Base-by-base conservation (phyloP, 2,329 filamentous ascomycete genomes). In the Aspergillus unguis region DNA sequence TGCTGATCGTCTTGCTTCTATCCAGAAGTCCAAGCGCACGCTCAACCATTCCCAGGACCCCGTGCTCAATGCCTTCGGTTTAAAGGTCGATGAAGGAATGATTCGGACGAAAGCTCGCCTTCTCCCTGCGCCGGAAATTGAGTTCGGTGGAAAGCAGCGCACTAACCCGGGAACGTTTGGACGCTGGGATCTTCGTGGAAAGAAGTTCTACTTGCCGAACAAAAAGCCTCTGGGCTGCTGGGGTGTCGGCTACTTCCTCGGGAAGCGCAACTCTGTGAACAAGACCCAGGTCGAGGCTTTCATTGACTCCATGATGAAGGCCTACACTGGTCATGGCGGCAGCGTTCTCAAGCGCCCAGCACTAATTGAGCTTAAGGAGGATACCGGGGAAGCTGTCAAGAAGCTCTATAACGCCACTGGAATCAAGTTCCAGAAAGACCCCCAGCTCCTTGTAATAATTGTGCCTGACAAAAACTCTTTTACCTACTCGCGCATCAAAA, bases 401-500 rank as follows among this genome's bases (percentile, higher is more conserved):
- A 68, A 79, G 6, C 74, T 84, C 0, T 87, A 80, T 66, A 77
- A 82, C 11, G 61, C 72, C 2, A 80, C 80, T 2, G 81, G 81
- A 3, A 78, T 80, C 25, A 69, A 77, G 8, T 78, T 76, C 63
- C 77, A 82, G 6, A 64, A 68, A 0, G 77, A 80, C 1, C 88
- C 92, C 0, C 86, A 94, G 66, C 81, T 99, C 3, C 68, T 99
- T 6, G 81, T 97, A 61, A 86, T 92, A 62, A 79, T 97, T 8
- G 77, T 96, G 1, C 80, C 80, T 0, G 82, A 85, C 66, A 87
- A 87, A 65, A 86, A 90, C 57, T 75, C 82, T 0, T 83, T 84
- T 10, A 77, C 84, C 0, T 99, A 99, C 62, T 84, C 89, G 48
- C 84, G 89, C 0, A 81, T 97, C 68, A 99, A 99, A 83, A 92